Percentiles rank a stretch among this genome's conserved stretches.
These are phyloP conservation scores for Coemansia sp. DNA, from an alignment of 192 early-diverging fungal species.

Conservation along the genomic window DNA sequence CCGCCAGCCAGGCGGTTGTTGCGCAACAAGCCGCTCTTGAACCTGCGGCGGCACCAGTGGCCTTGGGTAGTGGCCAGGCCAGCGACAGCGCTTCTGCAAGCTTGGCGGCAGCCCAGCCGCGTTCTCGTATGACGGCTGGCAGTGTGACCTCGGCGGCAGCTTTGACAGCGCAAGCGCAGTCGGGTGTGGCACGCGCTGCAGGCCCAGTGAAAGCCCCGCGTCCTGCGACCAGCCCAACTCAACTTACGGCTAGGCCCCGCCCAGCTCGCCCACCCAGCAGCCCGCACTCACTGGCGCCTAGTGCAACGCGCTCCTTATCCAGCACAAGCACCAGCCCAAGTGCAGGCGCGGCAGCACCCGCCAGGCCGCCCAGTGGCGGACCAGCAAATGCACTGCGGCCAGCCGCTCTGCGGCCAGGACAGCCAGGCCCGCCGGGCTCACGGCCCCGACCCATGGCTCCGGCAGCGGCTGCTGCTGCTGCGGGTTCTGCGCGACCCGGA, in stretches of 20 bases:
- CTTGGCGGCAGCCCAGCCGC: neutral
- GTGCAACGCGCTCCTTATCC: neutral
- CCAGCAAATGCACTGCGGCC: neutral
- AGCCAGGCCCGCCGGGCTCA: slow-evolving; percentile 1
- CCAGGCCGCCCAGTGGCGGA: neutral
- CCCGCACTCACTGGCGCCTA: neutral
- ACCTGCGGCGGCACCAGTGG: too few relatives aligned
- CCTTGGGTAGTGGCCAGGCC: too few relatives aligned
- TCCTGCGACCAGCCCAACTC: neutral
- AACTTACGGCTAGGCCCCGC: neutral
- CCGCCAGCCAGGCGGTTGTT: too few relatives aligned
- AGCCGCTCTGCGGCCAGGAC: slow-evolving; percentile 2
- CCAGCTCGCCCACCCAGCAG: neutral
- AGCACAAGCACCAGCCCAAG: neutral
- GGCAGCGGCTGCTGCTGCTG: neutral
- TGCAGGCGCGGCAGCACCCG: neutral
- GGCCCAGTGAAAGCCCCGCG: neutral
- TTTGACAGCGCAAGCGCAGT: neutral
- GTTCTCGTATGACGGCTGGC: neutral
- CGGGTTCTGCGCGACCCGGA: slow-evolving; percentile 11
- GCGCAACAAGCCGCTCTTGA: too few relatives aligned
- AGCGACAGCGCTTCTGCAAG: too few relatives aligned
- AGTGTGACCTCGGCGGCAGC: too few relatives aligned
- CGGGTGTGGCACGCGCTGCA: neutral
- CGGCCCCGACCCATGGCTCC: slow-evolving; percentile 26